Evolutionary conservation across 164 flowering plant species (phyloP), one percentile per base, ranked within the genome.

Genomic region (Euptelea pleiosperma): DNA sequence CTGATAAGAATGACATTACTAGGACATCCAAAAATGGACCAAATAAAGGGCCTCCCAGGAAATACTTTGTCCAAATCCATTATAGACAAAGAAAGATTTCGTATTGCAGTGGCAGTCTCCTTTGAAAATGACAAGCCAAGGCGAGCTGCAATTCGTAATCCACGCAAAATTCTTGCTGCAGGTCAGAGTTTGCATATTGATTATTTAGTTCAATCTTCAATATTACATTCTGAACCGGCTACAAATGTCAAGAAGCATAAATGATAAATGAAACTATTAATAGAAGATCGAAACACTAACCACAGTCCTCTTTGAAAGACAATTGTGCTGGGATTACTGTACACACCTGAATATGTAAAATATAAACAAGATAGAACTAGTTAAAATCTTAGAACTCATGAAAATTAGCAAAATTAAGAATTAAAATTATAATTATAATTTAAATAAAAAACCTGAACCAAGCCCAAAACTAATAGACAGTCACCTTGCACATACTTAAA

Each of bases 81-180:
- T 55, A 88, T 61, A 9, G 93, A 82, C 9, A 75, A 60, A 57
- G 77, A 70, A 61, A 74, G 79, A 9, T 63, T 63, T 37, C 16
- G 68, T 11, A 94, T 84, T 42, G 97, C 95, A 62, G 56, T 52
- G 16, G 78, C 89, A 51, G 79, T 85, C 40, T 88, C 95, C 70
- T 79, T 69, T 36, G 91, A 76, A 57, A 94, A 67, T 26, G 84
- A 74, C 55, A 86, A 59, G 51, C 82, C 83, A 42, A 94, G 80
- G 61, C 99, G 95, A 65, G 96, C 97, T 16, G 96, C 99, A 63
- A 94, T 79, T 66, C 99, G 81, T 68, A 94, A 34, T 49, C 93
- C 95, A 29, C 97, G 86, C 76, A 90, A 74, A 25, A 94, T 90
- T 71, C 99, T 80, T 12, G 97, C 99, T 90, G 84, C 74, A 72